A percentile compares a stretch with the other conserved stretches of the same genome.
phyloP scores from a whole-genome alignment of 345 rosid genomes.

The Boechera retrofracta region DNA sequence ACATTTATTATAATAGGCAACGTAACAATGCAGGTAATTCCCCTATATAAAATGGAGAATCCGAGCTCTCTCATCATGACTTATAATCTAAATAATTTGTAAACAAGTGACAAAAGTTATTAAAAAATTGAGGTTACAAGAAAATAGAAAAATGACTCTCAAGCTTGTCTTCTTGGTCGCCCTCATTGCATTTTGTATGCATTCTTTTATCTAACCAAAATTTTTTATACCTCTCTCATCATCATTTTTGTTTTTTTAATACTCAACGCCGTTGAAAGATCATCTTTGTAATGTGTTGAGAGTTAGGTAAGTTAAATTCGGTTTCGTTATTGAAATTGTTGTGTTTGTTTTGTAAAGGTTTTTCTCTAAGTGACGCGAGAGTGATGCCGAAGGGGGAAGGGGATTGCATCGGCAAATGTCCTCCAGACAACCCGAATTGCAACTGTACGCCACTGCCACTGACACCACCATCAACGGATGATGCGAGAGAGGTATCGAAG shows the following conservation, averaged over 20 bases:
- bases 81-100: neutral
- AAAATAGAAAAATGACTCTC: neutral
- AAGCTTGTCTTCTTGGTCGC: constrained; percentile 11
- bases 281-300: neutral
- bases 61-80: constrained; percentile 5
- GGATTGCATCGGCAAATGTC: too few relatives aligned
- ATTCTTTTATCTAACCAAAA: neutral
- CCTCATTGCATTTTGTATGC: constrained; percentile 15
- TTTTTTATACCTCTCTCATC: neutral
- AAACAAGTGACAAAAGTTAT: neutral
- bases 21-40: neutral
- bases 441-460: too few relatives aligned
- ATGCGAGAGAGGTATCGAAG: neutral
- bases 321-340: neutral
- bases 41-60: neutral
- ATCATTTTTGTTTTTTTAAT: neutral
- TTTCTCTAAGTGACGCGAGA: constrained; percentile 1
- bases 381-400: neutral
- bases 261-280: neutral
- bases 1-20: neutral
- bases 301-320: neutral
- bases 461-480: neutral
- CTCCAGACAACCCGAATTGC: too few relatives aligned
- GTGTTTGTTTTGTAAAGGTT: neutral
- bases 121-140: neutral